phyloP scores from a whole-genome alignment of 2,329 filamentous ascomycete genomes.

The Phaeophleospora eucalypticola region DNA sequence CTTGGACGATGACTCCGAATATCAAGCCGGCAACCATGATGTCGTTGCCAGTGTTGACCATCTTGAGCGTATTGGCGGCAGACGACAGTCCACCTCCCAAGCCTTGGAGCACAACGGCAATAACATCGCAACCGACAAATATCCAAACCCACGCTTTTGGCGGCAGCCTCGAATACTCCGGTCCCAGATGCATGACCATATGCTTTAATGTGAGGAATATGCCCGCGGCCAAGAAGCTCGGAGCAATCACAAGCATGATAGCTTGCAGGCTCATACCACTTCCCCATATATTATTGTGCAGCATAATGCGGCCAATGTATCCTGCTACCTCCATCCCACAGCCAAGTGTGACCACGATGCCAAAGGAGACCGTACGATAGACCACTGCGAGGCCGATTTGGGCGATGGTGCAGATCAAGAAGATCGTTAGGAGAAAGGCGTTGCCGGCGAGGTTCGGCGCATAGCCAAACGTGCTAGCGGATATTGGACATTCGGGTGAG shows the following conservation, averaged over 20 bases:
- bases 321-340: slow-evolving; percentile 42
- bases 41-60: slow-evolving; percentile 39
- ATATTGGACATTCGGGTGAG: slow-evolving; percentile 33
- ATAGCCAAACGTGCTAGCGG: slow-evolving; percentile 39
- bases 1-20: slow-evolving; percentile 43
- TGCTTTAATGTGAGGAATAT: slow-evolving; percentile 48
- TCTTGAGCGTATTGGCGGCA: slow-evolving; percentile 30
- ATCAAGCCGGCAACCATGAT: slow-evolving; percentile 46
- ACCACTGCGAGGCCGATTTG: slow-evolving; percentile 34
- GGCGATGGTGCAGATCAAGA: slow-evolving; percentile 33
- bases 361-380: slow-evolving; percentile 39
- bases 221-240: slow-evolving; percentile 44
- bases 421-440: slow-evolving; percentile 37
- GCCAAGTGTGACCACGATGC: slow-evolving; percentile 38
- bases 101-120: slow-evolving; percentile 44
- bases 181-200: slow-evolving; percentile 42
- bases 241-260: slow-evolving; percentile 41
- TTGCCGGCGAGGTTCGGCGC: slow-evolving; percentile 37
- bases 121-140: slow-evolving; percentile 48
- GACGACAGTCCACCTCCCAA: slow-evolving; percentile 42
- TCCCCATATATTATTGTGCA: slow-evolving; percentile 41
- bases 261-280: slow-evolving; percentile 42
- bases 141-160: slow-evolving; percentile 47
- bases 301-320: slow-evolving; percentile 41
- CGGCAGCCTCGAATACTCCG: slow-evolving; percentile 38